Evolutionary conservation across 108 stramenopile genomes (phyloP), one percentile per base, ranked within the genome.

Genomic region (Cylindrotheca fusiformis): DNA sequence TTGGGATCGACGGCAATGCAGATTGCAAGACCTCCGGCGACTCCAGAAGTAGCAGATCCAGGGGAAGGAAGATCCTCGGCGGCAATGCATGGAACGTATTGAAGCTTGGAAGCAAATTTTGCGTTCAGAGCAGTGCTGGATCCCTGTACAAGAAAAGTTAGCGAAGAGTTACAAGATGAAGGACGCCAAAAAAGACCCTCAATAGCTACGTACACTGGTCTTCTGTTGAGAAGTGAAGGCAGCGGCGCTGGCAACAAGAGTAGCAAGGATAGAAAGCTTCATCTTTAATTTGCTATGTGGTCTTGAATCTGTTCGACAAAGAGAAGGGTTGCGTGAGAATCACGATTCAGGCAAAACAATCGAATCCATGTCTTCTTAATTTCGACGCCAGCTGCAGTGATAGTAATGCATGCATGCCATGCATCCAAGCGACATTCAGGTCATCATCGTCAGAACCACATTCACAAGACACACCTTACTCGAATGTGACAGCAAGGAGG

Each of bases 1-100:
- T 82, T 81, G n/a, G 75, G 76, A 80, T 95, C 95, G 58, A 96
- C 97, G 56, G 95, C 97, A 59, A 97, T 89, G 88, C 94, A 95
- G 76, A 97, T 96, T 53, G 94, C 94, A 79, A 95, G 94, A 25
- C 94, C 94, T 55, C 85, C 94, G 32, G 90, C 90, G 73, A 95
- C 90, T 48, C 94, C 94, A 41, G 94, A 95, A 55, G 94, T 95
- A 71, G 94, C 94, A 19, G 55, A 54, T 71, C 94, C 94, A 47
- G 94, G 94, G 14, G 78, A 63, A 14, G 94, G 94, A 77, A 95
- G 90, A 60, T 95, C 85, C 29, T 78, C 79, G 48, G 82, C 66
- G 67, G 83, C 60, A 69, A 95, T 92, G 87, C 90, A 92, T 52
- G 83, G 83, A 58, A 88, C 90, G 67, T 90, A 95, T 72, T 78